A percentile compares a stretch with the other conserved stretches of the same genome.
Conservation (phyloP, 164 flowering plant species). For the Tinospora cordifolia region DNA sequence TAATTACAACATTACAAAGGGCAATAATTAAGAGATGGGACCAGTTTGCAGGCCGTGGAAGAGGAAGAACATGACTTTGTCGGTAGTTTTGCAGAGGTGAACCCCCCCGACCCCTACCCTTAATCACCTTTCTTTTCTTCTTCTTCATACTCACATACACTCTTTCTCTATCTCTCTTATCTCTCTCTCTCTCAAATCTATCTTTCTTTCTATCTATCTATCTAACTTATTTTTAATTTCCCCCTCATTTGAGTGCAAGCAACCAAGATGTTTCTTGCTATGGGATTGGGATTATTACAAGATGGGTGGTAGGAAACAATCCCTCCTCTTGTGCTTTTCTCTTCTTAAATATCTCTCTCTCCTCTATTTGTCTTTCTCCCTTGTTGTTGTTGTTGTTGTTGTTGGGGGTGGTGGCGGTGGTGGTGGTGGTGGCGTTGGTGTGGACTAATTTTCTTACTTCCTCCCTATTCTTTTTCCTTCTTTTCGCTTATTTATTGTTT, state of each 20-base stretch:
- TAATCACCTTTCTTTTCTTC: too few relatives aligned
- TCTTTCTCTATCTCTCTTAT: constrained; percentile 7
- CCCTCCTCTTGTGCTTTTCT: background rate
- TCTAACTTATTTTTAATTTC: too few relatives aligned
- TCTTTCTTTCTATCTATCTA: too few relatives aligned
- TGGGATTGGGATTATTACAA: background rate
- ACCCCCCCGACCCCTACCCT: background rate
- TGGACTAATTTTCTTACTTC: too few relatives aligned
- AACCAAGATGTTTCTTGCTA: constrained; percentile 24
- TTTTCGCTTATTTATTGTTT: too few relatives aligned
- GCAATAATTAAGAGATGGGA: constrained; percentile 31
- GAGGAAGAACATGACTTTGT: constrained; percentile 56
- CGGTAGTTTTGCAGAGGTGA: constrained; percentile 36
- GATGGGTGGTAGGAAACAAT: constrained; percentile 34
- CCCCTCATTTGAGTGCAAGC: constrained; percentile 12
- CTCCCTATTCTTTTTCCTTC: too few relatives aligned
- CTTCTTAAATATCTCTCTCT: background rate
- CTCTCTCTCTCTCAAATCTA: too few relatives aligned
- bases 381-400: background rate
- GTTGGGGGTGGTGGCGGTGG: background rate
- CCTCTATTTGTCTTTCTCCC: background rate
- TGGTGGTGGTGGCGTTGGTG: too few relatives aligned
- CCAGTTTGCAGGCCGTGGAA: constrained; percentile 45
- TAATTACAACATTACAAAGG: constrained; percentile 5
- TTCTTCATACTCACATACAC: too few relatives aligned